These are phyloP conservation scores for Letharia lupina DNA, from an alignment of 495 filamentous ascomycete genomes.

Conservation along the genomic window DNA sequence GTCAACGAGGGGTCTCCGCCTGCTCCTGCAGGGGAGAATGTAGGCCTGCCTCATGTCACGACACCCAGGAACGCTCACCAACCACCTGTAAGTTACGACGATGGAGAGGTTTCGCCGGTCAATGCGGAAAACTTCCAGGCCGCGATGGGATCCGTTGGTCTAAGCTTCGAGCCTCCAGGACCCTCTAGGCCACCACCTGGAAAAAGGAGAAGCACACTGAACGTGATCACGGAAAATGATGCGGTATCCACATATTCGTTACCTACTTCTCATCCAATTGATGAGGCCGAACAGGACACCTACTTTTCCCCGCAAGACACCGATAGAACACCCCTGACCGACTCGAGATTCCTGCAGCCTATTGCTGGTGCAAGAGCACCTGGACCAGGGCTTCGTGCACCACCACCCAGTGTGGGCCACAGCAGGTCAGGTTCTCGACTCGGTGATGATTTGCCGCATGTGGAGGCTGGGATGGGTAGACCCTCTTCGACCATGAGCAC, in stretches of 20 bases:
- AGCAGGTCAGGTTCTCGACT: conserved; percentile 49
- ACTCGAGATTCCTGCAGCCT: conserved; percentile 51
- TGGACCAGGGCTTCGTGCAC: conserved; percentile 17
- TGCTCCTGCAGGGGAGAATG: conserved; percentile 25
- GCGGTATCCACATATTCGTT: conserved; percentile 33
- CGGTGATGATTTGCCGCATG: conserved; percentile 53
- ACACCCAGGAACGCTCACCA: conserved; percentile 30
- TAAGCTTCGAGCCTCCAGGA: conserved; percentile 42
- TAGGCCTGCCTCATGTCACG: conserved; percentile 28
- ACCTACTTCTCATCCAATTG: conserved; percentile 34
- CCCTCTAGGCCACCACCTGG: conserved; percentile 22
- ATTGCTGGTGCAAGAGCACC: conserved; percentile 48
- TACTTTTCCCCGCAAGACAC: conserved; percentile 52
- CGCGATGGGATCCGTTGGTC: conserved; percentile 53
- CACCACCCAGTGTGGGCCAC: conserved; percentile 45
- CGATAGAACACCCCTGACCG: conserved; percentile 61
- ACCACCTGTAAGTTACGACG: conserved; percentile 30
- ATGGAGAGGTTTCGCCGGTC: conserved; percentile 37
- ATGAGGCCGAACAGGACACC: conserved; percentile 41
- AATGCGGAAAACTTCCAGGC: conserved; percentile 47
- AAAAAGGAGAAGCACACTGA: conserved; percentile 32
- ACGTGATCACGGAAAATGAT: conserved; percentile 29
- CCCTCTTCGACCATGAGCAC: conserved; percentile 39
- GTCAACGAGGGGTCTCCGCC: conserved; percentile 47
- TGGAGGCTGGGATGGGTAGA: conserved; percentile 45